Evolutionary conservation across 257 asterid species (phyloP).

Genomic region (Petunia axillaris): DNA sequence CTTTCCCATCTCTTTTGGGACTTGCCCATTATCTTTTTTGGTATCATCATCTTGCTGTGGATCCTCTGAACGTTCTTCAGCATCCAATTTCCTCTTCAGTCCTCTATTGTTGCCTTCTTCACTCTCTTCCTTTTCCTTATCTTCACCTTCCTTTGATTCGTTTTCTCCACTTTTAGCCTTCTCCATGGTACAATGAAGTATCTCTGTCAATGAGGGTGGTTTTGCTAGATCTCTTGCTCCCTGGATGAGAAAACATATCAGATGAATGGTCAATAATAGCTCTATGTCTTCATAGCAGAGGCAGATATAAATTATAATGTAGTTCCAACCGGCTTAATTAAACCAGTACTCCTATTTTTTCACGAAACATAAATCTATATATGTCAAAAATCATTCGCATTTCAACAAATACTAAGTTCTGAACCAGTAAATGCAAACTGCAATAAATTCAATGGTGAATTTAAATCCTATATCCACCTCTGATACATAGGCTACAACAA

Average conservation of each 20-base stretch:
- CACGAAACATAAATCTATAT: neutral
- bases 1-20: constrained; percentile 50
- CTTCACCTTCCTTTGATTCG: constrained; percentile 24
- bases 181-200: constrained; percentile 61
- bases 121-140: constrained; percentile 37
- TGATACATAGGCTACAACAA: no score
- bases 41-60: constrained; percentile 35
- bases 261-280: neutral
- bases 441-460: neutral
- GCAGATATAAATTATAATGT: no score
- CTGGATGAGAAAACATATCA: constrained; percentile 37
- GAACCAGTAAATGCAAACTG: neutral
- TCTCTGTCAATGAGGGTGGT: constrained; percentile 73
- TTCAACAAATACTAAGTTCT: neutral
- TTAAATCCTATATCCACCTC: no score
- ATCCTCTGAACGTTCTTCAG: constrained; percentile 46
- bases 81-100: constrained; percentile 69
- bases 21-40: constrained; percentile 35
- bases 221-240: constrained; percentile 77
- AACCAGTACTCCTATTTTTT: neutral
- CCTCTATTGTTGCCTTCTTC: constrained; percentile 51
- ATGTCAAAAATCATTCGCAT: neutral
- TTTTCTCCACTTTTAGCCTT: constrained; percentile 45
- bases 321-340: neutral
- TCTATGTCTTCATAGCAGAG: neutral